Conservation (phyloP, 2,329 filamentous ascomycete species). For the Botrytis cinerea region DNA sequence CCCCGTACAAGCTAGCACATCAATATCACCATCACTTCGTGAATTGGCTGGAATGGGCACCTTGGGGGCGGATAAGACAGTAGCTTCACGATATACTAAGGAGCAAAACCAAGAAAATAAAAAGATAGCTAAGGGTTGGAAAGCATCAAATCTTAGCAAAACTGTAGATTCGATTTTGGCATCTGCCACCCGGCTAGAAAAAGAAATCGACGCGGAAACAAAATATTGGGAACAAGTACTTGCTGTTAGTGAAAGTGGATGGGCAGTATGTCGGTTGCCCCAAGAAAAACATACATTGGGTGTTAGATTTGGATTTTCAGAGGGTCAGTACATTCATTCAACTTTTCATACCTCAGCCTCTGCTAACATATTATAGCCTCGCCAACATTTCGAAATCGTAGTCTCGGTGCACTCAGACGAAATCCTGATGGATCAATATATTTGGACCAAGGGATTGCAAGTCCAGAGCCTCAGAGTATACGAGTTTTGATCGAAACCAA, state of each 20-base stretch:
- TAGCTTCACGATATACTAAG: slow-evolving; percentile 59
- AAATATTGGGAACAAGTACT: slow-evolving; percentile 89
- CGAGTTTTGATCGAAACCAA: slow-evolving; percentile 65
- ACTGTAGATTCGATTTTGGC: slow-evolving; percentile 73
- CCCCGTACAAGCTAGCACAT: slow-evolving; percentile 67
- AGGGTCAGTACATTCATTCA: slow-evolving; percentile 45
- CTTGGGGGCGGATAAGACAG: slow-evolving; percentile 66
- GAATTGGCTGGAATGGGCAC: slow-evolving; percentile 73
- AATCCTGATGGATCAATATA: slow-evolving; percentile 72
- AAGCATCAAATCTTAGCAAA: slow-evolving; percentile 73
- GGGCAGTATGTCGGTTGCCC: slow-evolving; percentile 80
- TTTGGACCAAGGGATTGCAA: slow-evolving; percentile 61
- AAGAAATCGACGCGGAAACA: slow-evolving; percentile 76
- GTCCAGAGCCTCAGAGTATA: slow-evolving; percentile 58
- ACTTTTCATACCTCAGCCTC: slow-evolving; percentile 11
- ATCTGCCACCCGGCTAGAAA: slow-evolving; percentile 70
- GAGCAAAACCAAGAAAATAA: slow-evolving; percentile 58
- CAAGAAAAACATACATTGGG: slow-evolving; percentile 72
- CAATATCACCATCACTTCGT: slow-evolving; percentile 71
- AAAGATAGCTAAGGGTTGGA: slow-evolving; percentile 67
- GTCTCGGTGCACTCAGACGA: slow-evolving; percentile 78
- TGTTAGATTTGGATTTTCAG: slow-evolving; percentile 86
- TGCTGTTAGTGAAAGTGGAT: slow-evolving; percentile 78
- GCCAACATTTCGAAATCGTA: slow-evolving; percentile 63
- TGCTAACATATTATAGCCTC: slow-evolving; percentile 49